Percentiles rank a stretch among this genome's conserved stretches.
These are phyloP conservation scores for Lunasporangiospora selenospora DNA, from an alignment of 192 early-diverging fungal species.

Conservation along the genomic window DNA sequence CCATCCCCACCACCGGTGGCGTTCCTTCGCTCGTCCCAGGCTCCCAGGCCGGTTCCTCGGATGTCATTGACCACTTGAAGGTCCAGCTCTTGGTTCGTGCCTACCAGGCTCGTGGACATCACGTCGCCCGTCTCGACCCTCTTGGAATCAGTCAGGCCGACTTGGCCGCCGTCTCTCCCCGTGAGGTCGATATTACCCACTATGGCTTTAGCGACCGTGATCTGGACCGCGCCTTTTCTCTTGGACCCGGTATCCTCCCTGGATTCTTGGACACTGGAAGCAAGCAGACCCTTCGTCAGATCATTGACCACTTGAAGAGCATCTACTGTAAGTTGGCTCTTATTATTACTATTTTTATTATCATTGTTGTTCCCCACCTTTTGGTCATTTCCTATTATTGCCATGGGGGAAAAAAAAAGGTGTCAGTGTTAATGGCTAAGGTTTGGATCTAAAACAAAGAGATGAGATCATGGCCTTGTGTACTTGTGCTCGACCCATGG, in stretches of 20 bases:
- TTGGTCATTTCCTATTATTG: too few relatives aligned
- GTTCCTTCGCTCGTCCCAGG: conserved; percentile 9
- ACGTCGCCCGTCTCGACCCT: background rate
- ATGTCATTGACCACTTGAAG: conserved; percentile 95
- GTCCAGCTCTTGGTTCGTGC: conserved; percentile 92
- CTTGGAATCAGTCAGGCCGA: background rate
- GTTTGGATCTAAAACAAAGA: too few relatives aligned
- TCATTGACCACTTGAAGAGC: background rate
- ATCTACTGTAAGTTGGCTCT: background rate
- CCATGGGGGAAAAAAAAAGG: too few relatives aligned
- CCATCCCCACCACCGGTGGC: conserved; percentile 53
- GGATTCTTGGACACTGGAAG: background rate
- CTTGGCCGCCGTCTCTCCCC: background rate
- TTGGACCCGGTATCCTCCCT: background rate
- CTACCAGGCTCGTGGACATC: conserved; percentile 80
- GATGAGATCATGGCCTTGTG: too few relatives aligned
- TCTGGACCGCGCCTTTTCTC: background rate
- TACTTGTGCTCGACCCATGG: too few relatives aligned
- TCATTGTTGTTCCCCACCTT: background rate
- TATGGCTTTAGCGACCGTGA: background rate
- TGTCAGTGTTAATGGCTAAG: too few relatives aligned
- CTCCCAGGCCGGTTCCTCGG: too few relatives aligned
- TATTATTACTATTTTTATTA: conserved; percentile 1
- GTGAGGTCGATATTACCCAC: background rate
- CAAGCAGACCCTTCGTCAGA: background rate